Evolutionary conservation across 1,284 basidiomycete genomes (phyloP), one percentile per base, ranked within the genome.

Genomic region (Schizophyllum commune): DNA sequence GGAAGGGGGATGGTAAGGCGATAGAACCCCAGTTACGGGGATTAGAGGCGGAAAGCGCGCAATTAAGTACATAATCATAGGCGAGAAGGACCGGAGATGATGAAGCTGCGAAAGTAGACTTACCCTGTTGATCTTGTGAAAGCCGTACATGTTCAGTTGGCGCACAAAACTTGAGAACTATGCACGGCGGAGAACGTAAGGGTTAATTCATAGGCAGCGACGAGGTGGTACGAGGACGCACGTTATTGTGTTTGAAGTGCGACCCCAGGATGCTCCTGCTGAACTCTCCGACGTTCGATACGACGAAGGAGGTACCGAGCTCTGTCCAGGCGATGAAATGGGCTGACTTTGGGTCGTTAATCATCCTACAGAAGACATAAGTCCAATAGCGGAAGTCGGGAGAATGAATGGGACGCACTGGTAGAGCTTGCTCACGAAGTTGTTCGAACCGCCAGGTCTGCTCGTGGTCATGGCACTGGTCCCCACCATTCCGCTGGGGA

Each of bases 121-220:
- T 52, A 90, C 87, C 72, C 88, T 80, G 72, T 91, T 91, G 73
- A 90, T 90, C 75, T 91, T 91, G 74, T 91, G 89, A 72, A 90
- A 90, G 58, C 89, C 90, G 66, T 92, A 93, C 92, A 94, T 94
- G 75, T 94, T 94, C 59, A 94, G 81, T 71, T 94, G 92, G 59
- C 92, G 85, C 58, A 94, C 91, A 72, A 94, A 94, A 68, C 88
- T 91, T 27, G 90, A 92, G 73, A 94, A 94, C 89, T 94, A 67
- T 47, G 55, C 33, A 32, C 55, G 17, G 32, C 34, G n/a, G 56
- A 57, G n/a, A 59, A 57, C 58, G 34, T n/a, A 32, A 52, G 20
- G 17, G 19, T 63, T 55, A 57, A 22, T 52, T 58, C 52, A 22
- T 17, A 53, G n/a, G 58, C 52, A 55, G 52, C 58, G 11, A 39